These are phyloP conservation scores for Pythium aquatile DNA, from an alignment of 352 stramenopile genomes.

Conservation along the genomic window DNA sequence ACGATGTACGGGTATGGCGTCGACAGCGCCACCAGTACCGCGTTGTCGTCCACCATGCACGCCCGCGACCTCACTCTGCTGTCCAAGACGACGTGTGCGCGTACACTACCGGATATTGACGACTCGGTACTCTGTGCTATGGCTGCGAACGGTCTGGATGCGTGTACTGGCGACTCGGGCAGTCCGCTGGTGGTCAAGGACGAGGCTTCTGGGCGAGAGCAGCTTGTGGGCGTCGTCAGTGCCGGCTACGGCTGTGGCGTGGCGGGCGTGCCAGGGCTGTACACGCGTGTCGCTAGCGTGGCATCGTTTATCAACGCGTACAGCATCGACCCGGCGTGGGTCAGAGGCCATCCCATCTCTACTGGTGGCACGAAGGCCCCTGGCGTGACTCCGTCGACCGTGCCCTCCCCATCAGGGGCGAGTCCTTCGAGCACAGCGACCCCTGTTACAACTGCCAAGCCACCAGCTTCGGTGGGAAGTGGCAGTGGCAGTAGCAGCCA, in stretches of 20 bases:
- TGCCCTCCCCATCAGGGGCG: not conserved
- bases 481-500: not conserved
- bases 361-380: not conserved
- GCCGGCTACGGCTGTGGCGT: slow-evolving; percentile 38
- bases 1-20: slow-evolving; percentile 37
- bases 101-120: slow-evolving; percentile 29
- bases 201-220: slow-evolving; percentile 8
- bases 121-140: slow-evolving; percentile 32
- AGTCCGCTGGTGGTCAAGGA: slow-evolving; percentile 30
- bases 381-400: not conserved
- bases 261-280: slow-evolving; percentile 34
- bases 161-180: slow-evolving; percentile 41
- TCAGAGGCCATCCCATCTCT: not conserved
- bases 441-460: not conserved
- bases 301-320: slow-evolving; percentile 33
- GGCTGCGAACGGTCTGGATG: slow-evolving; percentile 25
- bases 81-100: slow-evolving; percentile 22
- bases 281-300: slow-evolving; percentile 33
- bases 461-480: not conserved
- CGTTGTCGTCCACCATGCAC: slow-evolving; percentile 28
- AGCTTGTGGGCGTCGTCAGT: slow-evolving; percentile 37
- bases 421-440: not conserved
- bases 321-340: slow-evolving; percentile 13
- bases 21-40: slow-evolving; percentile 9
- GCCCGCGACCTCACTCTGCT: slow-evolving; percentile 25